Percentiles rank a stretch among this genome's conserved stretches.
These are phyloP conservation scores for Dactylorhiza incarnata DNA, from an alignment of 106 monocot species.

Conservation along the genomic window DNA sequence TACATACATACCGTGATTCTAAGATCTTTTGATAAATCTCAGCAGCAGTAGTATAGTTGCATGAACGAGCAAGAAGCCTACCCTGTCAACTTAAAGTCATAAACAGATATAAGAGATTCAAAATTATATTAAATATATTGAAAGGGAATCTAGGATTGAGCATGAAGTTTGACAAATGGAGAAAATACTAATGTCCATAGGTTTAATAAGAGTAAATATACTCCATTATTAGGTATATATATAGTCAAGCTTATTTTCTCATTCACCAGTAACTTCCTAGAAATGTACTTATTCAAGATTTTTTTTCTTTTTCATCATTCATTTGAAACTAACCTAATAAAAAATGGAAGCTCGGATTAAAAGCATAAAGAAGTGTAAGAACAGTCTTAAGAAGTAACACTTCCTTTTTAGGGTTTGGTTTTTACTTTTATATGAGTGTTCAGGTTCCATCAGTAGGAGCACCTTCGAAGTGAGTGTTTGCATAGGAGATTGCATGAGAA, in stretches of 20 bases:
- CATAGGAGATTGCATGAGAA: too few species aligned
- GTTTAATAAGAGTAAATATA: not conserved
- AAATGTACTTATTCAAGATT: not conserved
- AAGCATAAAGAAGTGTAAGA: not conserved
- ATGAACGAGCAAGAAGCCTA: constrained; percentile 83
- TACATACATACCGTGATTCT: constrained; percentile 48
- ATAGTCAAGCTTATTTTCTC: not conserved
- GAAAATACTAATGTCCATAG: not conserved
- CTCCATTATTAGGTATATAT: not conserved
- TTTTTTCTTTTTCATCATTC: not conserved
- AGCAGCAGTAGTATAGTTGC: constrained; percentile 73
- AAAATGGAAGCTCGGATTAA: not conserved
- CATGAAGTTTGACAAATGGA: not conserved
- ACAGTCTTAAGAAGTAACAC: not conserved
- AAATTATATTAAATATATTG: not conserved
- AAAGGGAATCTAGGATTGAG: not conserved
- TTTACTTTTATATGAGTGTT: not conserved
- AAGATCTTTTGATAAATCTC: constrained; percentile 74
- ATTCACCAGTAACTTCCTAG: not conserved
- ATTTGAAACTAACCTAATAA: not conserved
- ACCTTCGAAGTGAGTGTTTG: too few species aligned
- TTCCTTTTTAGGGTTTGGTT: not conserved
- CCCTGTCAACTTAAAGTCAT: constrained; percentile 98
- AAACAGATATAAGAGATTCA: constrained; percentile 30
- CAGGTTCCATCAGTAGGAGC: too few species aligned